Evolutionary conservation across 2,329 filamentous ascomycete species (phyloP).

Genomic region (Curvularia sp.): DNA sequence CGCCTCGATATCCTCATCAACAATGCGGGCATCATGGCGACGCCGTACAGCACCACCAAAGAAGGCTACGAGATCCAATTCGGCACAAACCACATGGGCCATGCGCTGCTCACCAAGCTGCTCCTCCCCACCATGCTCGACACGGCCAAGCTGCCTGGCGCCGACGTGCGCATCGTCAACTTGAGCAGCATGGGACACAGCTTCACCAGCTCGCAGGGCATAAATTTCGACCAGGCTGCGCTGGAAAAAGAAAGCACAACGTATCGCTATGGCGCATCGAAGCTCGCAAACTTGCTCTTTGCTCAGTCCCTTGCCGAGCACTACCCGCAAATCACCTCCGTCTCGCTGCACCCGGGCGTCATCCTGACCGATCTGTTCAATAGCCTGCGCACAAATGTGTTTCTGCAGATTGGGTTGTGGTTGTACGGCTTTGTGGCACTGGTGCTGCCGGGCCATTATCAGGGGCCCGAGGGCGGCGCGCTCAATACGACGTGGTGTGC

Average conservation of each 20-base stretch:
- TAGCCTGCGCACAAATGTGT: slow-evolving; percentile 28
- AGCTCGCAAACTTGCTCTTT: slow-evolving; percentile 61
- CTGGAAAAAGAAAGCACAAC: slow-evolving; percentile 38
- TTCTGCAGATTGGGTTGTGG: slow-evolving; percentile 37
- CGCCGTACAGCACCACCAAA: slow-evolving; percentile 49
- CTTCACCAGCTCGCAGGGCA: slow-evolving; percentile 36
- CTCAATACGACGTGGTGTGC: slow-evolving; percentile 56
- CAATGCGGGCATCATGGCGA: slow-evolving; percentile 57
- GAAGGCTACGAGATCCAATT: slow-evolving; percentile 61
- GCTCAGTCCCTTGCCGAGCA: slow-evolving; percentile 52
- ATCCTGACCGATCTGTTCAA: slow-evolving; percentile 56
- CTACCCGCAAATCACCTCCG: slow-evolving; percentile 56
- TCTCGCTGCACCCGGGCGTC: slow-evolving; percentile 59
- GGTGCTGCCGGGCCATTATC: slow-evolving; percentile 43
- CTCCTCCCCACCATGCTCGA: slow-evolving; percentile 54
- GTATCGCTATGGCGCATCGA: slow-evolving; percentile 58
- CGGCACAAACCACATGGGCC: slow-evolving; percentile 62
- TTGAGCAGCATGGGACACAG: slow-evolving; percentile 47
- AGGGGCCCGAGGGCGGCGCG: slow-evolving; percentile 45
- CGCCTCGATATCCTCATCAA: slow-evolving; percentile 57
- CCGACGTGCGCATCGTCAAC: slow-evolving; percentile 57
- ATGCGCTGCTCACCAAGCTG: slow-evolving; percentile 57
- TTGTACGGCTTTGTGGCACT: slow-evolving; percentile 34
- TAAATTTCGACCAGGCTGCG: slow-evolving; percentile 47
- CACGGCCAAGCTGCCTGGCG: slow-evolving; percentile 49